Conservation (phyloP, 2,329 filamentous ascomycete genomes). For the Aspergillus pseudoterreus region DNA sequence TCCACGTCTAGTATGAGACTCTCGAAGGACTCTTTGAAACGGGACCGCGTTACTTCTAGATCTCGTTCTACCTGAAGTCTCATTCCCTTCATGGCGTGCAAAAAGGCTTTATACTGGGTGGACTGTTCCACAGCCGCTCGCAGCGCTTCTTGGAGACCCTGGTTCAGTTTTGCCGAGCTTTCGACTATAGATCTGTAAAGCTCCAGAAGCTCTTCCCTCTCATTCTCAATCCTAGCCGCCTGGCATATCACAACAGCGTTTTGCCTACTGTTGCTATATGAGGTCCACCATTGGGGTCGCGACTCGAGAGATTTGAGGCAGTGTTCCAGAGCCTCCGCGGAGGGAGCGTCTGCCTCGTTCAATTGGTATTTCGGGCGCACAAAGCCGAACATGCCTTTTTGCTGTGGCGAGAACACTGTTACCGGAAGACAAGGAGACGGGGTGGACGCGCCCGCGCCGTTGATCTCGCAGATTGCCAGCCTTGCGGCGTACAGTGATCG, state of each 20-base stretch:
- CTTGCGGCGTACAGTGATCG: constrained; percentile 60
- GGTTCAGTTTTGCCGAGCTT: constrained; percentile 32
- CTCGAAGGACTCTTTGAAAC: constrained; percentile 21
- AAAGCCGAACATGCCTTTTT: constrained; percentile 25
- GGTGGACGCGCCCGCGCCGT: constrained; percentile 48
- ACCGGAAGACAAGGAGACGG: constrained; percentile 52
- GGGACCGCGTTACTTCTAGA: constrained; percentile 26
- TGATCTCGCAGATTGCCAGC: constrained; percentile 61
- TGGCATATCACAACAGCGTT: constrained; percentile 62
- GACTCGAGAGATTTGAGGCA: constrained; percentile 55
- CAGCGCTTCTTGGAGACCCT: constrained; percentile 33
- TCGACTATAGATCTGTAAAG: constrained; percentile 38
- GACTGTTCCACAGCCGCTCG: constrained; percentile 27
- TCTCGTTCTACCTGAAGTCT: constrained; percentile 28
- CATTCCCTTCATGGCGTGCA: constrained; percentile 26
- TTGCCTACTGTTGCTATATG: constrained; percentile 60
- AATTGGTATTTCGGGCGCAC: constrained; percentile 18
- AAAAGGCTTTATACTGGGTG: constrained; percentile 30
- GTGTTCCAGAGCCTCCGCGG: constrained; percentile 35
- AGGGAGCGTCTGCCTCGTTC: constrained; percentile 12
- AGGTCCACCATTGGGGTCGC: constrained; percentile 59
- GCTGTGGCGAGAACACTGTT: constrained; percentile 34
- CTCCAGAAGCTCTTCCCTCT: constrained; percentile 47
- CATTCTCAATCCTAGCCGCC: constrained; percentile 55
- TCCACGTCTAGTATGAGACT: constrained; percentile 25